Evolutionary conservation across 345 rosid genomes (phyloP), one percentile per base, ranked within the genome.

Genomic region (Litchi chinensis): DNA sequence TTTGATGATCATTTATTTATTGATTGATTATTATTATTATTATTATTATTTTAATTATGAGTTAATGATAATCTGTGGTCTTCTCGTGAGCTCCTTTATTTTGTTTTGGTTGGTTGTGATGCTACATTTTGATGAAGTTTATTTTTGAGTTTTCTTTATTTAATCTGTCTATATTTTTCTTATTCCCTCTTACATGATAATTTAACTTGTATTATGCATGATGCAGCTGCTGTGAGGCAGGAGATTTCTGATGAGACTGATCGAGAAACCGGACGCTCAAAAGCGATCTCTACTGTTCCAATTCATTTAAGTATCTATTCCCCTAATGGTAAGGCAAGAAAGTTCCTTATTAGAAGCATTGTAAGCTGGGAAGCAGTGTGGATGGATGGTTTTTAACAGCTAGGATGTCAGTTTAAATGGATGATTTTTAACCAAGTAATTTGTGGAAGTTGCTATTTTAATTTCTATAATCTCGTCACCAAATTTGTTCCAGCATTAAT

Each of bases 161-260:
- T 15, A 12, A 19, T 57, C 57, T 69, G 32, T 72, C 10, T 54
- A 22, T 82, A 44, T 13, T 64, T 68, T 63, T 69, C 18, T 68
- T 19, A 74, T 67, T 76, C 43, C 43, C 48, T 72, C 11, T 63
- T 57, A 43, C 70, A 65, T 21, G 19, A 24, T 74, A 40, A 80
- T 79, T 59, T 64, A 66, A 41, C 24, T 83, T 24, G 9, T 67
- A 28, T 70, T 46, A 43, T 74, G 63, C 66, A 48, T 86, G 81
- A 48, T 86, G 81, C 82, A 95, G 96, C 95, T 89, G 95, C 95
- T 75, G 97, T 95, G 62, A 90, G 97, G 81, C 66, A 93, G 82
- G 99, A 95, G 89, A 91, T 93, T 60, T 83, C 93, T 6, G 98
- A 95, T 80, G 99, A 95, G 89, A 95, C 97, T 64, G 99, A 95